Base-by-base conservation (phyloP, 1,139 yeast species). In the Candida sojae region DNA sequence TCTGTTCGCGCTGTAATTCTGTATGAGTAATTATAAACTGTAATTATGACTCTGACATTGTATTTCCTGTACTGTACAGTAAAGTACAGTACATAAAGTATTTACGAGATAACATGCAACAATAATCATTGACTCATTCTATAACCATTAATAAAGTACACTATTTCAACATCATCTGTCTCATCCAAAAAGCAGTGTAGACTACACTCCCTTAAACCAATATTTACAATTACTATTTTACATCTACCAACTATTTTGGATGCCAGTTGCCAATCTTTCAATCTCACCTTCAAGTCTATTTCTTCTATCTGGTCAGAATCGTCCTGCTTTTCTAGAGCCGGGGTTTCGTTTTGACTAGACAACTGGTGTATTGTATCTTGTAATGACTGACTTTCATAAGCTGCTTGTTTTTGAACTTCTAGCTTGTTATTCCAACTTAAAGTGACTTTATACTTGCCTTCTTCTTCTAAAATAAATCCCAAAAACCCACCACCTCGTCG, bases 231-330 rank as follows among this genome's bases (percentile, higher is more conserved):
- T 42, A 82, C 78, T 2, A 78, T 75, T 44, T 76, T 75, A 56
- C 87, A 80, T 8, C 75, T 64, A 17, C 82, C 82, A 36, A 82
- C 78, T 17, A 84, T 70, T 55, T 66, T 74, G 3, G 82, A 71
- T 0, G 85, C 85, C 61, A 77, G 61, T 49, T 71, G 79, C 88
- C 88, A 83, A 58, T 83, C 85, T 52, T 68, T 70, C 26, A 82
- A 63, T 53, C 69, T 71, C 17, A 83, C 79, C 17, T 69, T 63
- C 11, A 82, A 67, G 30, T 68, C 73, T 43, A 69, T 66, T 38
- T 66, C 73, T 33, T 67, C 69, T 9, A 55, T 45, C 8, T 60
- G 44, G 5, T 34, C 29, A 6, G 32, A 39, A 5, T 41, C 53
- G 7, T 53, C 53, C 50, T 3, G 48, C 48, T 9, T 52, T 6